Evolutionary conservation across 495 filamentous ascomycete genomes (phyloP).

Genomic region (Aspergillus haitiensis): DNA sequence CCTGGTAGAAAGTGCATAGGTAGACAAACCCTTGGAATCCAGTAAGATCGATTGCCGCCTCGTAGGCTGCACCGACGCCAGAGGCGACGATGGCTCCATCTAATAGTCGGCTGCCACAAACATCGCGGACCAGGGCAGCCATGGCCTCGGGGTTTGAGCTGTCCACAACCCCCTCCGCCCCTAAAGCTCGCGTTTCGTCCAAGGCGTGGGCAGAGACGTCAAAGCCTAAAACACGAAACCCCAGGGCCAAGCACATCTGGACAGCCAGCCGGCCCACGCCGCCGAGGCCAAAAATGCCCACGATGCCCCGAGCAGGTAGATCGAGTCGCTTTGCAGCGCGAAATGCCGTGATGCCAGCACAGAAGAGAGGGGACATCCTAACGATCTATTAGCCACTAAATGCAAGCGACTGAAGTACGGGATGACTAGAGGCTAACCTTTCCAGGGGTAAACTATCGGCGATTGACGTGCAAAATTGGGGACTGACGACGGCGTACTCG

Average conservation of each 20-base stretch:
- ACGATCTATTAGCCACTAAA: neutral
- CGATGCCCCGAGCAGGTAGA: neutral
- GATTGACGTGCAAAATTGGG: neutral
- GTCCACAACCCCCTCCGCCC: neutral
- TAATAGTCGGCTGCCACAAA: too few species aligned
- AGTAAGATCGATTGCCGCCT: too few species aligned
- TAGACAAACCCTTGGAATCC: too few species aligned
- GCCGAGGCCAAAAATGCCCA: neutral
- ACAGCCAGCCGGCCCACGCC: neutral
- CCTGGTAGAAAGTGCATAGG: too few species aligned
- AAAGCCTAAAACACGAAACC: neutral
- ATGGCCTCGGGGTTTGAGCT: neutral
- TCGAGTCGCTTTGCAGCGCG: neutral
- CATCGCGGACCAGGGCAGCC: neutral
- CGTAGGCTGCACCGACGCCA: too few species aligned
- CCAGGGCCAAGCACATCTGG: neutral
- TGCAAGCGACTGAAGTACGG: neutral
- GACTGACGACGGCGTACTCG: neutral
- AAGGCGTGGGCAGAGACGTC: neutral
- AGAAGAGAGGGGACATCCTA: conserved; percentile 1
- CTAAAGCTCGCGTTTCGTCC: neutral
- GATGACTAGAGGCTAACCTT: neutral
- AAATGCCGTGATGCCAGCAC: conserved; percentile 1
- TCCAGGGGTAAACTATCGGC: neutral
- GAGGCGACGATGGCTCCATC: too few species aligned